Evolutionary conservation across 75 land plant genomes (phyloP).

Genomic region (Selaginella tamariscina): DNA sequence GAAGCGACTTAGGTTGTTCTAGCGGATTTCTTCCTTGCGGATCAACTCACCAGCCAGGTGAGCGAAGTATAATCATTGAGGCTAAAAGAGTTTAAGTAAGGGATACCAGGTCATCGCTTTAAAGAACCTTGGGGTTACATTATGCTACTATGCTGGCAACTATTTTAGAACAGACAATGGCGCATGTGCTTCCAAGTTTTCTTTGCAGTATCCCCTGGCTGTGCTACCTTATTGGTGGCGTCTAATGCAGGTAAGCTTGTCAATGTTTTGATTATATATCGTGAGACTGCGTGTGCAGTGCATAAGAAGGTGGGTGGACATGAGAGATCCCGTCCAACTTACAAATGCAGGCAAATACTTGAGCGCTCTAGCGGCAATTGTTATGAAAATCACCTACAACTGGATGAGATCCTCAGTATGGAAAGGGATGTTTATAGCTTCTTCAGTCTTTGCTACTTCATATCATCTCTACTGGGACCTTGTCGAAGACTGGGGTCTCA

Average conservation of each 20-base stretch:
- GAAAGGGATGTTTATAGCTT: constrained; percentile 41
- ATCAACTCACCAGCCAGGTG: constrained; percentile 25
- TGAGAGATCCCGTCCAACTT: constrained; percentile 45
- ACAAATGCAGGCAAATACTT: constrained; percentile 82
- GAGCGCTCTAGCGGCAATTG: constrained; percentile 90
- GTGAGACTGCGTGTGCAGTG: constrained; percentile 33
- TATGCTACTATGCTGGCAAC: constrained; percentile 59
- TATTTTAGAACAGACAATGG: constrained; percentile 32
- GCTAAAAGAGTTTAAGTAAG: background rate
- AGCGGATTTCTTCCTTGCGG: constrained; percentile 20
- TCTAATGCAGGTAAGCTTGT: constrained; percentile 63
- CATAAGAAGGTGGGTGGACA: constrained; percentile 71
- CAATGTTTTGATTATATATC: background rate
- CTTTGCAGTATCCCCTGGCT: constrained; percentile 58
- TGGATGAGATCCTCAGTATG: constrained; percentile 30
- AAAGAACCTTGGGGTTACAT: constrained; percentile 57
- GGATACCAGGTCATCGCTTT: constrained; percentile 66
- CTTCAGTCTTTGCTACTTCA: constrained; percentile 55
- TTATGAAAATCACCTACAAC: constrained; percentile 45
- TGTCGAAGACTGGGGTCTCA: constrained; percentile 83
- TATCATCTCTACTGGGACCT: constrained; percentile 95
- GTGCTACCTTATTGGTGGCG: constrained; percentile 88
- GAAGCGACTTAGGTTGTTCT: constrained; percentile 7
- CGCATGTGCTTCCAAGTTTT: constrained; percentile 37
- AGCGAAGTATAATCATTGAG: background rate